Evolutionary conservation across 2,329 filamentous ascomycete genomes (phyloP).

Genomic region (Magnaporthales sp.): DNA sequence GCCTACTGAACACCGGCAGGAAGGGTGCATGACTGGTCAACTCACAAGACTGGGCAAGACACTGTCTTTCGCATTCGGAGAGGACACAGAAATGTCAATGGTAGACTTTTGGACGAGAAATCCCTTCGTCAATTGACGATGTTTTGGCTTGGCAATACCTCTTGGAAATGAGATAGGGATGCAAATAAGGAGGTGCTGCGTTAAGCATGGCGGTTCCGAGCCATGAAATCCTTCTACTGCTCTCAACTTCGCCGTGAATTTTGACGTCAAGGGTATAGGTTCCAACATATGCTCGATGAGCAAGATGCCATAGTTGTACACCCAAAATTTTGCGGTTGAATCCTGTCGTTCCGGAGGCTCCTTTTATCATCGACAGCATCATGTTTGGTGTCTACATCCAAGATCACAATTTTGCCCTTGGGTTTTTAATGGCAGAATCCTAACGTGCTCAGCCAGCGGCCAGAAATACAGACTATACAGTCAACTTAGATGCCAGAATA

Average conservation of each 20-base stretch:
- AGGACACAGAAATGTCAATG: not conserved
- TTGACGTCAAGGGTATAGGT: not conserved
- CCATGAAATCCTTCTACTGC: not conserved
- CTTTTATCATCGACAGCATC: not conserved
- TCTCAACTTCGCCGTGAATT: not conserved
- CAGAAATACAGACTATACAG: not conserved
- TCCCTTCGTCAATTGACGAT: not conserved
- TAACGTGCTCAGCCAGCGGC: not conserved
- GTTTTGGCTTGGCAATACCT: not conserved
- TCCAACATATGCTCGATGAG: too few relatives aligned
- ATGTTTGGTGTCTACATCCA: not conserved
- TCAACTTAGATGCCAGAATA: not conserved
- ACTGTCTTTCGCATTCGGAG: not conserved
- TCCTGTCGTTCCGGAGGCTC: not conserved
- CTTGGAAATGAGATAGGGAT: not conserved
- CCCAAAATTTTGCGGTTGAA: too few relatives aligned
- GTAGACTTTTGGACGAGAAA: not conserved
- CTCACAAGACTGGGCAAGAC: not conserved
- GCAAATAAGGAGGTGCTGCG: not conserved
- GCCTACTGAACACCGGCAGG: not conserved
- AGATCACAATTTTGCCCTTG: not conserved
- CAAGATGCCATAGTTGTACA: too few relatives aligned
- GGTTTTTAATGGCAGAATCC: not conserved
- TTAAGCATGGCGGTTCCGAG: not conserved
- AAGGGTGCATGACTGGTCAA: not conserved